Evolutionary conservation across 1,284 basidiomycete species (phyloP), one percentile per base, ranked within the genome.

Genomic region (Trichosporon inkin): DNA sequence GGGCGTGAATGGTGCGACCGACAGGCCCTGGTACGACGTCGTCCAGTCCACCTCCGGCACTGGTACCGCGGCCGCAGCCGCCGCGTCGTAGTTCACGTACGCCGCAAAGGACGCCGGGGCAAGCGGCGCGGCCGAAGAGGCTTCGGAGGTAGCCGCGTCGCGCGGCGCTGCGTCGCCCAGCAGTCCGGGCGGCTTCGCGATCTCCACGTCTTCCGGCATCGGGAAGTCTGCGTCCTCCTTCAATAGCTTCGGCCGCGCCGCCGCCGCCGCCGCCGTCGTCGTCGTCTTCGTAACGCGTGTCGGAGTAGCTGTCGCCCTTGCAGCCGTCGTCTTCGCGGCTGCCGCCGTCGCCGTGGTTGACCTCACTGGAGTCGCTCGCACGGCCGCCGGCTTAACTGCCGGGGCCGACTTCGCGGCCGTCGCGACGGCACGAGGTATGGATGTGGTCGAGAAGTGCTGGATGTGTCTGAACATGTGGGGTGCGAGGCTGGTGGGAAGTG

Each of bases 11-110:
- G 93, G 87, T 71, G 86, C 81, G 3, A 82, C 78, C 8, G 89
- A 89, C 40, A 98, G 80, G 0, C 95, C 95, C 59, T 85, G 81
- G 74, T 93, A 98, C 69, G 87, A 89, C 67, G 84, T 88, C 1
- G 88, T 89, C 95, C 95, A 98, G 75, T 96, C 91, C 19, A 49
- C 44, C 11, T 49, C 44, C 44, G 14, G 22, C 13, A 38, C 36
- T 5, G 11, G 13, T 16, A 22, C 24, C 2, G 22, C 1, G 24
- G 24, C 3, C 14, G 24, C n/a, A n/a, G 44, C 20, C 3, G 19
- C 8, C 24, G 44, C 16, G 24, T 49, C 44, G 24, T 49, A 49
- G 44, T 49, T 49, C 1, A 49, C 44, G 24, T 49, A 49, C 1
- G 44, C 44, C 6, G 44, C 44, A 10, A 49, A 49, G 28, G 14